Conservation (phyloP, 73 alveolate genomes). For the Paraurostyla sp. region DNA sequence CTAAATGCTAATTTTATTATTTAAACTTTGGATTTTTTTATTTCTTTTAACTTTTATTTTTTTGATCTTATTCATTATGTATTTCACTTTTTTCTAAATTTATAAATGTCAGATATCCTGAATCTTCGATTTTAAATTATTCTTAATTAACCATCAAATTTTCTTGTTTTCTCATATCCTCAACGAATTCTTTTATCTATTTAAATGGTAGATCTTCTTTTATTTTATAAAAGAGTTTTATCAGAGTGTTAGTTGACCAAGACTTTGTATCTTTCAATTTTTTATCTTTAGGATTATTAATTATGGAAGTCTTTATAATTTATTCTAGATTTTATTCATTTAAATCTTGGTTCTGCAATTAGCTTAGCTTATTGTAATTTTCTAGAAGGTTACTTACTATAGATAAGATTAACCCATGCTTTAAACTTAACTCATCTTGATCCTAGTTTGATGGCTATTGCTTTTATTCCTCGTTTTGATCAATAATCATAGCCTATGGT, state of each 20-base stretch:
- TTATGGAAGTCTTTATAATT: not conserved
- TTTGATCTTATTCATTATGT: not conserved
- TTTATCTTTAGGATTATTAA: conserved; percentile 32
- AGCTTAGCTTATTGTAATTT: too few species aligned
- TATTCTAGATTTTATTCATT: not conserved
- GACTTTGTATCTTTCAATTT: conserved; percentile 25
- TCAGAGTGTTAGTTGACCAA: conserved; percentile 22
- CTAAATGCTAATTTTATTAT: not conserved
- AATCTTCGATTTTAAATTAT: not conserved
- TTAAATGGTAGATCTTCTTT: not conserved
- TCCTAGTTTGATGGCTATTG: not conserved
- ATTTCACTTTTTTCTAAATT: conserved; percentile 10
- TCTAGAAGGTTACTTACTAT: too few species aligned
- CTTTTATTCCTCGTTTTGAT: not conserved
- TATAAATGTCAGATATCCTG: conserved; percentile 11
- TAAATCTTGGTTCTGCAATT: too few species aligned
- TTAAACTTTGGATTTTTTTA: conserved; percentile 15
- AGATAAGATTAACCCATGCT: too few species aligned
- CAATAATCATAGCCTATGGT: conserved; percentile 11
- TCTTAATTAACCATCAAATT: not conserved
- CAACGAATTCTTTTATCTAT: conserved; percentile 19
- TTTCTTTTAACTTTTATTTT: not conserved
- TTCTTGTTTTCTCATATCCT: not conserved
- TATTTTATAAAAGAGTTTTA: not conserved
- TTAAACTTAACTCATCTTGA: too few species aligned